Conservation (phyloP, 441 rosid species). For the Erodium chrysanthum region DNA sequence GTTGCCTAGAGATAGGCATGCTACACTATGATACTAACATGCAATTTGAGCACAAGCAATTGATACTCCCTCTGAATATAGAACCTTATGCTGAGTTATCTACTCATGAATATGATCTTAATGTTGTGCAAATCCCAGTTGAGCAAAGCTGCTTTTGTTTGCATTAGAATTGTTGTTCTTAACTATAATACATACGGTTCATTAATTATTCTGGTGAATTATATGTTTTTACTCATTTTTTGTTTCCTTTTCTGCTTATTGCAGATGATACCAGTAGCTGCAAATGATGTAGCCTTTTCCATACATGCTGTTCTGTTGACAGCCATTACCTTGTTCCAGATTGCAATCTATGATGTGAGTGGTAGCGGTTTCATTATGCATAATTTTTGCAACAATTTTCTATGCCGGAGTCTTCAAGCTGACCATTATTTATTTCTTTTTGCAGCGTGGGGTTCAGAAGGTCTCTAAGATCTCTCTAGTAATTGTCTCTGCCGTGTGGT, state of each 20-base stretch:
- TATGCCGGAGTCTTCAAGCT: not conserved
- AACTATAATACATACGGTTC: not conserved
- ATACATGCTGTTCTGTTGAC: slow-evolving; percentile 79
- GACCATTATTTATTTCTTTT: not conserved
- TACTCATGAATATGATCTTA: not conserved
- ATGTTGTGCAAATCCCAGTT: not conserved
- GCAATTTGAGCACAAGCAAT: not conserved
- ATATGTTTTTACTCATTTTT: slow-evolving; percentile 6
- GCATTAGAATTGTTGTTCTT: not conserved
- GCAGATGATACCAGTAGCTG: slow-evolving; percentile 97
- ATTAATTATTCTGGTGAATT: not conserved
- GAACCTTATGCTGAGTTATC: not conserved
- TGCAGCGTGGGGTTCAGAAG: slow-evolving; percentile 78
- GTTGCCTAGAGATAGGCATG: not conserved
- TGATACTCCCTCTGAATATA: not conserved
- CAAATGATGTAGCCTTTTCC: slow-evolving; percentile 91
- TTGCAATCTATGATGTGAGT: slow-evolving; percentile 69
- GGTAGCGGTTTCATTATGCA: not conserved
- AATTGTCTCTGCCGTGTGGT: slow-evolving; percentile 52
- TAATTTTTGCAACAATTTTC: not conserved
- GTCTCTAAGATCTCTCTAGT: slow-evolving; percentile 53
- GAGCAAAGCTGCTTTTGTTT: not conserved
- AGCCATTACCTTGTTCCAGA: slow-evolving; percentile 53
- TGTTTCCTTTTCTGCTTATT: slow-evolving; percentile 7
- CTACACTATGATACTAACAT: too few relatives aligned